Conservation (phyloP, 805 yeast genomes). For the Pichia gijzeniarum region DNA sequence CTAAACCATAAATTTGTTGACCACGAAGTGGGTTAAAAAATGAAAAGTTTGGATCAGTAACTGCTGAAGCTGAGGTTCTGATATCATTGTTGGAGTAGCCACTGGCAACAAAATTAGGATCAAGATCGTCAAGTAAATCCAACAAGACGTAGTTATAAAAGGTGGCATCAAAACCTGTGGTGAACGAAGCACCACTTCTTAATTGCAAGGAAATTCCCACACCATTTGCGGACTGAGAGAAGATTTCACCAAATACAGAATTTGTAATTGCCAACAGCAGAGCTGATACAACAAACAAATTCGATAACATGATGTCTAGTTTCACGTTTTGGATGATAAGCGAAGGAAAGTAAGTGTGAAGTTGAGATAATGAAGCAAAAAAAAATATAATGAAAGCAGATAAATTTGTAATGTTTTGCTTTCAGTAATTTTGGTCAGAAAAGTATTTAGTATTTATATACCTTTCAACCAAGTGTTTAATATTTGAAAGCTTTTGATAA, state of each 20-base stretch:
- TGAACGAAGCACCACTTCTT: neutral
- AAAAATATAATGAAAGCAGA: too few species aligned
- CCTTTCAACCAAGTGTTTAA: too few species aligned
- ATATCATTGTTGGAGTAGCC: neutral
- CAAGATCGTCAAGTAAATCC: conserved; percentile 1
- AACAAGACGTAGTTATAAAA: neutral
- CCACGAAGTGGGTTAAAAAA: neutral
- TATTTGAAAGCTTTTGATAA: too few species aligned
- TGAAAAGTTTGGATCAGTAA: conserved; percentile 8
- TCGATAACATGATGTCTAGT: conserved; percentile 7
- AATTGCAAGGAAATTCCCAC: conserved; percentile 4
- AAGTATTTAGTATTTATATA: too few species aligned
- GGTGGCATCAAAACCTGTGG: conserved; percentile 2
- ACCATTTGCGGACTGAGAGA: conserved; percentile 3
- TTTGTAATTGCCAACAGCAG: conserved; percentile 2
- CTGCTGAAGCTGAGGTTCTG: conserved; percentile 3
- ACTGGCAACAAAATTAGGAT: conserved; percentile 3
- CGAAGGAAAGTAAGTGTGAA: too few species aligned
- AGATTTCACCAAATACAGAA: conserved; percentile 2
- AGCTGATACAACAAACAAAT: conserved; percentile 4
- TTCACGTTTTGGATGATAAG: too few species aligned
- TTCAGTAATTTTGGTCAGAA: too few species aligned
- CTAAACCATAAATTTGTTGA: conserved; percentile 1
- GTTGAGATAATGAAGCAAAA: too few species aligned
- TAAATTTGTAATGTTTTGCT: too few species aligned